A percentile compares a stretch with the other conserved stretches of the same genome.
Conservation (phyloP, 2,329 filamentous ascomycete species). For the Teratosphaeria pseudoeucalypti region DNA sequence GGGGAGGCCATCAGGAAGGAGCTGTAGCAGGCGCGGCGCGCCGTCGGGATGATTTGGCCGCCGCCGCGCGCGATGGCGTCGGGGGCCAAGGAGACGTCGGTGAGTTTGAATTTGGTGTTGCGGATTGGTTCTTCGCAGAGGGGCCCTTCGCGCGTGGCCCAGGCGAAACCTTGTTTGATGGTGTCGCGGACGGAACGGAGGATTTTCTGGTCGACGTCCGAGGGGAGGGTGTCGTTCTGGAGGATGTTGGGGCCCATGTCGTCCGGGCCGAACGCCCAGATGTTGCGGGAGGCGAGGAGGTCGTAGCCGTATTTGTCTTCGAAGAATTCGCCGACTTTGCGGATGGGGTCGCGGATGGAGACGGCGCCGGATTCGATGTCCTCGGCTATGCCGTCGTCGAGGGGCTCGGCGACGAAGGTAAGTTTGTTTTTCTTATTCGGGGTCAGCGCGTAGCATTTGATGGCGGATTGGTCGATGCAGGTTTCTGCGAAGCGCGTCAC, state of each 20-base stretch:
- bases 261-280: slow-evolving; percentile 97
- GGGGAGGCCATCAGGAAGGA: slow-evolving; percentile 96
- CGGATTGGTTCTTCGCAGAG: slow-evolving; percentile 98
- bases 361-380: slow-evolving; percentile 90
- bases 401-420: slow-evolving; percentile 92
- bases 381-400: slow-evolving; percentile 87
- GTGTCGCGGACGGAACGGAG: slow-evolving; percentile 81
- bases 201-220: slow-evolving; percentile 87
- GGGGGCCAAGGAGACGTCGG: slow-evolving; percentile 72
- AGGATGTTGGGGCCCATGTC: slow-evolving; percentile 91
- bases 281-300: slow-evolving; percentile 81
- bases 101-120: slow-evolving; percentile 95
- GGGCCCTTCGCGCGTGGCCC: slow-evolving; percentile 90
- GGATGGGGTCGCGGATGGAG: slow-evolving; percentile 82
- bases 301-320: slow-evolving; percentile 97
- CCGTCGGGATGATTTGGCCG: slow-evolving; percentile 93
- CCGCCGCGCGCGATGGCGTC: slow-evolving; percentile 93
- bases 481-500: slow-evolving; percentile 97
- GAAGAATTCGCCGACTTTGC: slow-evolving; percentile 92
- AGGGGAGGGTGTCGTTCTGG: slow-evolving; percentile 90
- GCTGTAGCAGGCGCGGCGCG: slow-evolving; percentile 84
- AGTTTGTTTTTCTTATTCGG: slow-evolving; percentile 99
- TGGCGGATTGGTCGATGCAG: slow-evolving; percentile 90
- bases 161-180: slow-evolving; percentile 91
- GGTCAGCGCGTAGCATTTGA: slow-evolving; percentile 94